A percentile compares a stretch with the other conserved stretches of the same genome.
Conservation (phyloP, 768 basidiomycete species). For the Phylloporus scabripes region DNA sequence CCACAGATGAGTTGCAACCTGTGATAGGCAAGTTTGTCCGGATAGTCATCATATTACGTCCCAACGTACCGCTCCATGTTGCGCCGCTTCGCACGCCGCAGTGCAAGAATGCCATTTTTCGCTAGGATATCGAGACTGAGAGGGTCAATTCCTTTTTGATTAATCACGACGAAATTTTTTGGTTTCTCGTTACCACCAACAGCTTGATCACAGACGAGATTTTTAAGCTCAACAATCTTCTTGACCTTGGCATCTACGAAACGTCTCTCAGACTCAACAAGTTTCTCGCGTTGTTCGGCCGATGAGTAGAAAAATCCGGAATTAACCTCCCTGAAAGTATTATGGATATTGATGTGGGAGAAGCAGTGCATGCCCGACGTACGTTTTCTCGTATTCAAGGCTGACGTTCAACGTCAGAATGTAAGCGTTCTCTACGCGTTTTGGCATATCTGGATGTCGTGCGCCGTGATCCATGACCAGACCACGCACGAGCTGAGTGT, state of each 20-base stretch:
- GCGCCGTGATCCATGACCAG: constrained; percentile 97
- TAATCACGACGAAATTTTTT: constrained; percentile 91
- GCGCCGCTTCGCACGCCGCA: constrained; percentile 92
- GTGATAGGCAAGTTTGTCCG: constrained; percentile 13
- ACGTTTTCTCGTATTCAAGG: constrained; percentile 99
- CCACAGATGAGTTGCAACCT: constrained; percentile 93
- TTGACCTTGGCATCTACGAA: constrained; percentile 92
- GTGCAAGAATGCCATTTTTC: constrained; percentile 93
- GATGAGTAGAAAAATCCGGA: constrained; percentile 99
- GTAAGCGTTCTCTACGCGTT: constrained; percentile 93
- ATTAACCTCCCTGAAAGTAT: constrained; percentile 81
- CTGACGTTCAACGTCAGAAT: constrained; percentile 96
- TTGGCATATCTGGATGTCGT: constrained; percentile 98
- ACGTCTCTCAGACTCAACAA: constrained; percentile 93
- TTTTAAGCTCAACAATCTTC: constrained; percentile 96
- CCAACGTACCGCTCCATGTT: constrained; percentile 89
- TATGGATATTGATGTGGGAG: constrained; percentile 16
- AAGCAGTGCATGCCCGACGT: constrained; percentile 33
- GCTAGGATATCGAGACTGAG: constrained; percentile 92
- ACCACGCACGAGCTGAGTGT: constrained; percentile 93
- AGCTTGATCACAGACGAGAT: constrained; percentile 90
- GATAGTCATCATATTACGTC: constrained; percentile 30
- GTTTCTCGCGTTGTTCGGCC: constrained; percentile 96
- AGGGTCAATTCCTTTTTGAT: constrained; percentile 99
- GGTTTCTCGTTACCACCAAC: constrained; percentile 75